phyloP scores from a whole-genome alignment of 257 asterid genomes.

The Jasminum sambac region DNA sequence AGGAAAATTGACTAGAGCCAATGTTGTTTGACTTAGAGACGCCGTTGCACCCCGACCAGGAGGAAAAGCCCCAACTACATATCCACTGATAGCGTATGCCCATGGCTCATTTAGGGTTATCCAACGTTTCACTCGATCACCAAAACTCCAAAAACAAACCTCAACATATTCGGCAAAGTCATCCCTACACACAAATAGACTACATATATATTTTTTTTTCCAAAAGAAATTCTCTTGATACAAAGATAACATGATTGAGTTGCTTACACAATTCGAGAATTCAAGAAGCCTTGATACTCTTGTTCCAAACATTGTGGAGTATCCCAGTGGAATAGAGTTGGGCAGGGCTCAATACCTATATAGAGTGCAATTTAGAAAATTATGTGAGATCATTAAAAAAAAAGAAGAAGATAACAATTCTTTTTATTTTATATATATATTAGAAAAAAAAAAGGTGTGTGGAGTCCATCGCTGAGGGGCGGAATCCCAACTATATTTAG shows the following conservation, averaged over 20 bases:
- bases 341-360: slow-evolving; percentile 24
- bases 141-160: slow-evolving; percentile 46
- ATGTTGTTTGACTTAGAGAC: background rate
- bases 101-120: slow-evolving; percentile 42
- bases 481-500: too few species aligned
- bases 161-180: slow-evolving; percentile 40
- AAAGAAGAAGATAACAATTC: background rate
- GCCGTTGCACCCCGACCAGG: slow-evolving; percentile 22
- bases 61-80: slow-evolving; percentile 14
- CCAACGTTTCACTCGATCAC: slow-evolving; percentile 46
- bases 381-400: background rate
- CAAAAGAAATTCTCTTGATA: too few species aligned
- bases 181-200: slow-evolving; percentile 13
- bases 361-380: background rate
- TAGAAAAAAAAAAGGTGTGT: too few species aligned
- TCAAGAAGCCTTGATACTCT: slow-evolving; percentile 36
- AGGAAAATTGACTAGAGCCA: background rate
- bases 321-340: slow-evolving; percentile 39
- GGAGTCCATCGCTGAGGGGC: too few species aligned
- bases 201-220: background rate
- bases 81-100: slow-evolving; percentile 19
- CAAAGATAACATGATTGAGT: background rate
- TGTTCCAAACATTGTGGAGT: slow-evolving; percentile 39
- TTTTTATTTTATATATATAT: too few species aligned
- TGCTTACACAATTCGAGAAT: slow-evolving; percentile 29